Evolutionary conservation across 2,329 filamentous ascomycete species (phyloP).

Genomic region (Penicillium brevicompactum): DNA sequence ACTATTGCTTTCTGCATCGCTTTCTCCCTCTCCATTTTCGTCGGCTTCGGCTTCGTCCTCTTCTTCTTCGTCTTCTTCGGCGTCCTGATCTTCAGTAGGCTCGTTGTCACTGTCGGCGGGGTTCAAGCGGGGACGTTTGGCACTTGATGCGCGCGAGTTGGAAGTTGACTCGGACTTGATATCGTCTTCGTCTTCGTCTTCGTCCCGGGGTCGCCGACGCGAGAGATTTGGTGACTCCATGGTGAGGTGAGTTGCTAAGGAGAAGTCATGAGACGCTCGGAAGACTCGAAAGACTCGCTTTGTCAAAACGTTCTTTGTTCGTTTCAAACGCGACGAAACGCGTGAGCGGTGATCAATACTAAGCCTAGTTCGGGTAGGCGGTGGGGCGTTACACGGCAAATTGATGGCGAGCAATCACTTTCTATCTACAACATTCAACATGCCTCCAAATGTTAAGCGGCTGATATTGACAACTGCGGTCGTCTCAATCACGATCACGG

Average conservation of each 20-base stretch:
- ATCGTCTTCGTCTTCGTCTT: slow-evolving; percentile 33
- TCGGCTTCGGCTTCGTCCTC: slow-evolving; percentile 4
- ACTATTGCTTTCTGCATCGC: slow-evolving; percentile 6
- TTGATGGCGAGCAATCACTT: slow-evolving; percentile 4
- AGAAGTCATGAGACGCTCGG: slow-evolving; percentile 4
- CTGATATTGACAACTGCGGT: slow-evolving; percentile 58
- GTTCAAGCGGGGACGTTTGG: slow-evolving; percentile 37
- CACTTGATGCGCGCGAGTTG: slow-evolving; percentile 29
- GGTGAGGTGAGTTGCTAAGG: slow-evolving; percentile 3
- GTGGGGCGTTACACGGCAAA: slow-evolving; percentile 15
- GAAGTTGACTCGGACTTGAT: slow-evolving; percentile 23
- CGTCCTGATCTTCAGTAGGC: slow-evolving; percentile 2
- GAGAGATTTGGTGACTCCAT: slow-evolving; percentile 33
- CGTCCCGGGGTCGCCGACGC: slow-evolving; percentile 32
- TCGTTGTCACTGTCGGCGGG: slow-evolving; percentile 23
- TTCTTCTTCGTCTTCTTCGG: not conserved
- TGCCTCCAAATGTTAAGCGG: slow-evolving; percentile 47
- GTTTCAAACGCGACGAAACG: slow-evolving; percentile 25
- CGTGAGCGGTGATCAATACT: slow-evolving; percentile 29
- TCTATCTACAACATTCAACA: slow-evolving; percentile 15
- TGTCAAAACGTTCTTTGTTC: slow-evolving; percentile 8
- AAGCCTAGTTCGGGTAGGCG: slow-evolving; percentile 24
- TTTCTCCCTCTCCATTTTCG: slow-evolving; percentile 1
- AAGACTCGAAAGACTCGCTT: not conserved
- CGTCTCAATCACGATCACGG: slow-evolving; percentile 58